Base-by-base conservation (phyloP, 768 basidiomycete species). In the Phanerodontia chrysosporium region DNA sequence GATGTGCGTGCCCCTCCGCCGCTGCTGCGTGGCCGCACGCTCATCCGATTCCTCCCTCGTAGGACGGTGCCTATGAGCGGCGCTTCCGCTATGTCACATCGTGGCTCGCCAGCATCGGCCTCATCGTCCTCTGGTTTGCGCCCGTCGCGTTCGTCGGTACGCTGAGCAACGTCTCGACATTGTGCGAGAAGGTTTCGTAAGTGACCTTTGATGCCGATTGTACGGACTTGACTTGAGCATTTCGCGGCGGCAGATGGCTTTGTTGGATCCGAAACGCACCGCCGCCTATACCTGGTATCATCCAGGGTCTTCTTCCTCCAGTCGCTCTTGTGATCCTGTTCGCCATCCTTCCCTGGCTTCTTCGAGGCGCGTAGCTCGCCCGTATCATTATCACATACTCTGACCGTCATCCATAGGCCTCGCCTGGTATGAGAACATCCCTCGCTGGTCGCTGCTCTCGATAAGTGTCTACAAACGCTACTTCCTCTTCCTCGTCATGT, bases 381-480 rank as follows among this genome's bases (percentile, higher is more conserved):
- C n/a, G 32, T 9, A 9, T 18, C 18, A 4, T 4, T 18, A 42
- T 4, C 18, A n/a, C 18, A 18, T 12, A 18, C 21, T n/a, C 24
- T 13, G n/a, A 51, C 9, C 22, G 18, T 36, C 8, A n/a, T 42
- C 8, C 21, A n/a, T 51, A 73, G 86, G 70, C 14, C 70, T 89
- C 16, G 84, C 86, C n/a, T 81, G 81, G 74, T 85, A 86, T 62
- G 83, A 89, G 68, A 86, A 86, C 51, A 86, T 87, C 49, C 87
- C 89, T 0, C 78, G 83, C 36, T 82, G 82, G 60, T 86, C 85
- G 0, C 73, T 83, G 21, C 81, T 91, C 21, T 85, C 86, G 46
- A 74, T 87, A 58, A 84, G 83, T 66, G 79, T 91, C 32, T 89
- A 89, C 75, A 80, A 79, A 9, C 79, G 89, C 22, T 89, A 83